Percentiles rank a stretch among this genome's conserved stretches.
These are phyloP conservation scores for Malassezia caprae DNA, from an alignment of 1,284 basidiomycete species.

Conservation along the genomic window DNA sequence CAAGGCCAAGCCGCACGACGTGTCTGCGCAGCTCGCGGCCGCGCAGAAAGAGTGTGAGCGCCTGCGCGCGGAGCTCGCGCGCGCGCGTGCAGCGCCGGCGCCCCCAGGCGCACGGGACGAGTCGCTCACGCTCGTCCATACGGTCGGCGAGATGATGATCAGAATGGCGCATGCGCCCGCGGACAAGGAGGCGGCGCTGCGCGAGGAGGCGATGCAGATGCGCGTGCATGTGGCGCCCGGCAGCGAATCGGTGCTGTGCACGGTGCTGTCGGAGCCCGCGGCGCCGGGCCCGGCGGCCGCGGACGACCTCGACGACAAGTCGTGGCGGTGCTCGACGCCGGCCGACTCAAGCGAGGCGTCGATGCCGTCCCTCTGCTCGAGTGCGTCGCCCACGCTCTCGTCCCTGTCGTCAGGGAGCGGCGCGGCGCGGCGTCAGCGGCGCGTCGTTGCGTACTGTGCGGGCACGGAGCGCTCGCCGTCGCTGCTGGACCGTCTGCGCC, in stretches of 20 bases:
- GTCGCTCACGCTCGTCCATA: neutral
- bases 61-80: conserved; percentile 7
- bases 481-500: neutral
- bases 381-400: conserved; percentile 10
- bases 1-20: neutral
- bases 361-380: conserved; percentile 13
- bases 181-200: conserved; percentile 3
- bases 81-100: neutral
- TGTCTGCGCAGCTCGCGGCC: conserved; percentile 4
- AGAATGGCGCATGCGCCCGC: neutral
- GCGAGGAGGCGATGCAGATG: conserved; percentile 2
- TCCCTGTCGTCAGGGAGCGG: conserved; percentile 5
- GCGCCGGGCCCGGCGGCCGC: neutral
- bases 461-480: neutral
- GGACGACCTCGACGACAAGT: conserved; percentile 4
- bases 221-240: neutral
- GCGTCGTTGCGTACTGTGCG: conserved; percentile 6
- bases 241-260: conserved; percentile 4
- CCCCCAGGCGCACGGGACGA: neutral
- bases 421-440: conserved; percentile 2
- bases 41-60: conserved; percentile 4
- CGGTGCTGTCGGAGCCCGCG: neutral
- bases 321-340: conserved; percentile 7
- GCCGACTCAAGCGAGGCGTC: conserved; percentile 14
- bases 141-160: conserved; percentile 3